Conservation (phyloP, 352 stramenopile genomes). For the Peronospora farinosa region DNA sequence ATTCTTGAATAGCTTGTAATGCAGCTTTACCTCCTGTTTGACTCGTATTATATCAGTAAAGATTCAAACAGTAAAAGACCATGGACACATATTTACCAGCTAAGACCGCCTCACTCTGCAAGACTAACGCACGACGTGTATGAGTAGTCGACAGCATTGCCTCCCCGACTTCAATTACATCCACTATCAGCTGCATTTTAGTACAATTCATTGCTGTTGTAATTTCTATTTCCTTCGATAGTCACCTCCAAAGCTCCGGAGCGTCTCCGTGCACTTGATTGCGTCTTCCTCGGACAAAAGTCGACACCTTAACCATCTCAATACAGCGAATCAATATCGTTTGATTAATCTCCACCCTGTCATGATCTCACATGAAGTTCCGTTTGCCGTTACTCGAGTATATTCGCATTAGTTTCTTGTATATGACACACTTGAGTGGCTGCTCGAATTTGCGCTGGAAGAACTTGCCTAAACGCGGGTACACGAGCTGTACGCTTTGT, state of each 20-base stretch:
- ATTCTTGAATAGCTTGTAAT: slow-evolving; percentile 20
- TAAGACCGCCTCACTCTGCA: slow-evolving; percentile 10
- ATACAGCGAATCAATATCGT: neutral
- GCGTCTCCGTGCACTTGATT: slow-evolving; percentile 19
- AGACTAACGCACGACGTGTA: neutral
- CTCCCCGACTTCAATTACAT: slow-evolving; percentile 29
- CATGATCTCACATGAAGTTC: slow-evolving; percentile 32
- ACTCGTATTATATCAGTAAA: neutral
- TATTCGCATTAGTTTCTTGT: slow-evolving; percentile 37
- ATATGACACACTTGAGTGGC: slow-evolving; percentile 41
- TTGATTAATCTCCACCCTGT: neutral
- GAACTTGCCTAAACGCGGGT: slow-evolving; percentile 32
- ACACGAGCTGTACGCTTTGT: slow-evolving; percentile 42
- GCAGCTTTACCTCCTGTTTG: slow-evolving; percentile 22
- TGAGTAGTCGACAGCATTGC: slow-evolving; percentile 14
- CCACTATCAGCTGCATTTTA: slow-evolving; percentile 9
- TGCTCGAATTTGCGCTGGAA: slow-evolving; percentile 49
- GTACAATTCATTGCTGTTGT: neutral
- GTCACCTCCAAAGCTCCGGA: slow-evolving; percentile 33
- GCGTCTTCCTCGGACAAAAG: slow-evolving; percentile 28
- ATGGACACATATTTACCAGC: slow-evolving; percentile 15
- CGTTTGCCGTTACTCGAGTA: slow-evolving; percentile 39
- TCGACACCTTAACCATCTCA: slow-evolving; percentile 15
- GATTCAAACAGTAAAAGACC: neutral
- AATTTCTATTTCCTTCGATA: neutral